phyloP scores from a whole-genome alignment of 2,329 filamentous ascomycete species.

The Podosphaera fusca region DNA sequence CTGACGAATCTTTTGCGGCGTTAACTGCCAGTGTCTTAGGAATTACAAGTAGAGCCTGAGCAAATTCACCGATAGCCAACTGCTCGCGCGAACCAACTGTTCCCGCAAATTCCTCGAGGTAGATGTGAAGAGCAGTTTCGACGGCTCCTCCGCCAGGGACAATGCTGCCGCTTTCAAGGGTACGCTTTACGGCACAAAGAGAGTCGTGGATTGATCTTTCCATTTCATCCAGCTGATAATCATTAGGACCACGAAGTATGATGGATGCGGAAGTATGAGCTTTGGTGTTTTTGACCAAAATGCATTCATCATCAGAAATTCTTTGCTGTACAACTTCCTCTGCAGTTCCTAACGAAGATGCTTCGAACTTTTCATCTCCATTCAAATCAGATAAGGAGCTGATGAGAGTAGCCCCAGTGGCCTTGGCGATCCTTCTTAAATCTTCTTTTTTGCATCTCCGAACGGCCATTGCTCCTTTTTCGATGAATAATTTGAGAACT shows the following conservation, averaged over 20 bases:
- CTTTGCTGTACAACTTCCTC: slow-evolving; percentile 96
- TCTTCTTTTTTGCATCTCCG: slow-evolving; percentile 98
- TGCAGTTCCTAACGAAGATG: slow-evolving; percentile 68
- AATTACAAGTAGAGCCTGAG: slow-evolving; percentile 77
- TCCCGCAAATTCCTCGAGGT: slow-evolving; percentile 93
- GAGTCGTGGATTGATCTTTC: slow-evolving; percentile 96
- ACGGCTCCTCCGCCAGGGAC: slow-evolving; percentile 92
- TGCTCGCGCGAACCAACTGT: slow-evolving; percentile 94
- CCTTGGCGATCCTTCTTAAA: slow-evolving; percentile 80
- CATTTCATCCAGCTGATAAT: slow-evolving; percentile 96
- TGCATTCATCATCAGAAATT: slow-evolving; percentile 97
- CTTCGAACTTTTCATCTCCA: slow-evolving; percentile 88
- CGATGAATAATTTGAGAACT: slow-evolving; percentile 80
- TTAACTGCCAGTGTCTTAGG: slow-evolving; percentile 95
- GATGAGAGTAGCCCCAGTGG: slow-evolving; percentile 79
- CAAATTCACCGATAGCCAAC: slow-evolving; percentile 92
- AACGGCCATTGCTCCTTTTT: slow-evolving; percentile 87
- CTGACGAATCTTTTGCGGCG: slow-evolving; percentile 85
- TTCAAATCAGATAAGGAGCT: slow-evolving; percentile 90
- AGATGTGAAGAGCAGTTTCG: slow-evolving; percentile 97
- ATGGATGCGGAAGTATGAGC: slow-evolving; percentile 83
- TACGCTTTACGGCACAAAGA: slow-evolving; percentile 88
- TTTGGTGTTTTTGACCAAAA: slow-evolving; percentile 89
- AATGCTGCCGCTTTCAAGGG: slow-evolving; percentile 86
- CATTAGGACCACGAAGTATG: slow-evolving; percentile 85